Evolutionary conservation across 2,329 filamentous ascomycete genomes (phyloP), one percentile per base, ranked within the genome.

Genomic region (Grosmannia penicillata): DNA sequence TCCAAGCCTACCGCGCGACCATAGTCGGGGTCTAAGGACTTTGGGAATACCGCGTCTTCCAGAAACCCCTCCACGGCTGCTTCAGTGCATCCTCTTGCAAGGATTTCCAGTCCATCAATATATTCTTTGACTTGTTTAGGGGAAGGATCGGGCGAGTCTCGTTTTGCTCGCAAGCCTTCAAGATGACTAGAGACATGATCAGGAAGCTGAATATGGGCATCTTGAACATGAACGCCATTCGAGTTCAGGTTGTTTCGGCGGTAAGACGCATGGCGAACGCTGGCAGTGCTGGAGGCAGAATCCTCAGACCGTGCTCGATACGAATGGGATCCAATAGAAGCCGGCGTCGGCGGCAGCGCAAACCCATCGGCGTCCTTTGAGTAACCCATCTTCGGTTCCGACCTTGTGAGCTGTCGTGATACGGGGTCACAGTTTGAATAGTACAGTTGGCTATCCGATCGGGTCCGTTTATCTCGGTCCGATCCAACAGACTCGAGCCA

Each of bases 361-460:
- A 40, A 43, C 10, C 39, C 33, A 42, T 45, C 45, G 31, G 38
- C 36, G 41, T 46, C 45, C 36, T 37, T 37, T 36, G 29, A 40
- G 30, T 28, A 47, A 19, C 33, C 40, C 39, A 44, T 44, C 37
- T 43, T 22, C 22, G 44, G 44, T 33, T 39, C 44, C 27, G 44
- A 49, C 41, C 36, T 45, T 33, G 45, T 41, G 31, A 40, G 31
- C 10, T 43, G 25, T 23, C 48, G 50, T 40, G 45, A 44, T 33
- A 51, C 40, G 41, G 44, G 33, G 11, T 50, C 46, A 37, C 35
- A 39, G 43, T 45, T 35, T 39, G 41, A 45, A 21, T 39, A 38
- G 44, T 37, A 17, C 44, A 51, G 46, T 46, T 46, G 37, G 43
- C 43, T 49, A 43, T 52, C 50, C 37, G 50, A 54, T 36, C 46